Evolutionary conservation across 2,329 filamentous ascomycete genomes (phyloP).

Genomic region (Rhynchosporium secalis): DNA sequence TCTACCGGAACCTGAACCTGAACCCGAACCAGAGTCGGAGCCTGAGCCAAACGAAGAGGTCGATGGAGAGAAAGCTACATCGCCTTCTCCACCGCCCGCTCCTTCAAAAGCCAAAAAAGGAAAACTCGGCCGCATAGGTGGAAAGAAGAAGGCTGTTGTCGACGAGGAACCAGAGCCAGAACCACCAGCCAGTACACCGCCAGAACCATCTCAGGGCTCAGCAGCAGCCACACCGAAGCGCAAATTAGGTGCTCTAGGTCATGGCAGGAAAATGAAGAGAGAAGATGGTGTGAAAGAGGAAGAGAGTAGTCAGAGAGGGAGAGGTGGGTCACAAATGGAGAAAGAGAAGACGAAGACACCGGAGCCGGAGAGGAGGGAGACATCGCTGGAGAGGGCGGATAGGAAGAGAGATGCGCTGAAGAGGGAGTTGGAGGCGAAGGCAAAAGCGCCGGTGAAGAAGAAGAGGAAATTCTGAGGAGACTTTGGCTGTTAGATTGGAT

Average conservation of each 20-base stretch:
- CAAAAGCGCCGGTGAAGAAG: slow-evolving; percentile 38
- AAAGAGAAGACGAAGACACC: slow-evolving; percentile 25
- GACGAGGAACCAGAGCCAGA: slow-evolving; percentile 14
- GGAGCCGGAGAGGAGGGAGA: slow-evolving; percentile 29
- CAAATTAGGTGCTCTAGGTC: slow-evolving; percentile 7
- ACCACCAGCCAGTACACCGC: slow-evolving; percentile 13
- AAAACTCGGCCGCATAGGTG: slow-evolving; percentile 35
- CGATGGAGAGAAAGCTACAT: neutral
- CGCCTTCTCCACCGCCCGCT: slow-evolving; percentile 6
- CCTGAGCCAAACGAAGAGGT: neutral
- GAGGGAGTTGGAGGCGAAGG: slow-evolving; percentile 38
- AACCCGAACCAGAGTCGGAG: slow-evolving; percentile 14
- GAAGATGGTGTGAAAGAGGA: slow-evolving; percentile 9
- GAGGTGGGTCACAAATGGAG: slow-evolving; percentile 16
- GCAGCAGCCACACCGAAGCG: slow-evolving; percentile 4
- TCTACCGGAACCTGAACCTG: slow-evolving; percentile 10
- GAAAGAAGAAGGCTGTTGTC: slow-evolving; percentile 27
- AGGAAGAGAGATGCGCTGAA: slow-evolving; percentile 36
- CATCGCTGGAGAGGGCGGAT: slow-evolving; percentile 38
- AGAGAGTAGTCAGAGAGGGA: slow-evolving; percentile 5
- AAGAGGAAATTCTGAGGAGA: slow-evolving; percentile 39
- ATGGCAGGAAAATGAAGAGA: neutral
- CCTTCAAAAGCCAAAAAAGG: slow-evolving; percentile 25
- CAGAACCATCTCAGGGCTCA: neutral
- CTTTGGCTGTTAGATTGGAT: neutral